Conservation (phyloP, 2,329 filamentous ascomycete genomes). For the Pyricularia sp. region DNA sequence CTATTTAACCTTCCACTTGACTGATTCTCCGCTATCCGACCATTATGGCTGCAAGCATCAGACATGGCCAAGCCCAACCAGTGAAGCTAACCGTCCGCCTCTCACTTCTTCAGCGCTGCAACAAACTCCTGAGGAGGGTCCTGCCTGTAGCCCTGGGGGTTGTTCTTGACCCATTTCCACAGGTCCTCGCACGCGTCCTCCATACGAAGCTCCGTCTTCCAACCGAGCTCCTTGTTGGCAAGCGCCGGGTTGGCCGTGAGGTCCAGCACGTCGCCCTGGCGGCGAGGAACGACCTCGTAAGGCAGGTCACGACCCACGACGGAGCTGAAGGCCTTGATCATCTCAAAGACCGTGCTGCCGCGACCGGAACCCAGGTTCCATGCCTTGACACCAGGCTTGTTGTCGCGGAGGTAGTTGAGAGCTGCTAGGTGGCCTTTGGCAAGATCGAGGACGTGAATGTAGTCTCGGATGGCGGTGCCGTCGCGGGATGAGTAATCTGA, state of each 20-base stretch:
- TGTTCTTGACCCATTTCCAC: slow-evolving; percentile 96
- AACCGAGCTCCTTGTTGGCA: slow-evolving; percentile 81
- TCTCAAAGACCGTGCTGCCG: slow-evolving; percentile 93
- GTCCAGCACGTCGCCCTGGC: slow-evolving; percentile 86
- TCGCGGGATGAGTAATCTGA: slow-evolving; percentile 84
- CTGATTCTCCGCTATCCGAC: not conserved
- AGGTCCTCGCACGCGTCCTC: slow-evolving; percentile 91
- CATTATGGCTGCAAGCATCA: not conserved
- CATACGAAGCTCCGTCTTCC: slow-evolving; percentile 85
- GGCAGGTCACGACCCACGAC: slow-evolving; percentile 79
- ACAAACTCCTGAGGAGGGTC: slow-evolving; percentile 78
- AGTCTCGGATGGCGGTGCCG: slow-evolving; percentile 92
- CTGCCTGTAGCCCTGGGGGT: slow-evolving; percentile 90
- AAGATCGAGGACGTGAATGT: slow-evolving; percentile 93
- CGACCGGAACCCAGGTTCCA: slow-evolving; percentile 96
- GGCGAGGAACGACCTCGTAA: slow-evolving; percentile 76
- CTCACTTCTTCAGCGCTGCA: slow-evolving; percentile 43
- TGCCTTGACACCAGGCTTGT: slow-evolving; percentile 81
- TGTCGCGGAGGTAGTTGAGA: slow-evolving; percentile 76
- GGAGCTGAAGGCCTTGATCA: slow-evolving; percentile 86
- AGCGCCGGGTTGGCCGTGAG: slow-evolving; percentile 84
- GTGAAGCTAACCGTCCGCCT: not conserved
- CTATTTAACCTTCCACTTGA: not conserved
- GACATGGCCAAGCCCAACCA: not conserved
- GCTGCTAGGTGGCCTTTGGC: slow-evolving; percentile 80